Evolutionary conservation across 352 stramenopile genomes (phyloP).

Genomic region (Phytophthora pluvialis): DNA sequence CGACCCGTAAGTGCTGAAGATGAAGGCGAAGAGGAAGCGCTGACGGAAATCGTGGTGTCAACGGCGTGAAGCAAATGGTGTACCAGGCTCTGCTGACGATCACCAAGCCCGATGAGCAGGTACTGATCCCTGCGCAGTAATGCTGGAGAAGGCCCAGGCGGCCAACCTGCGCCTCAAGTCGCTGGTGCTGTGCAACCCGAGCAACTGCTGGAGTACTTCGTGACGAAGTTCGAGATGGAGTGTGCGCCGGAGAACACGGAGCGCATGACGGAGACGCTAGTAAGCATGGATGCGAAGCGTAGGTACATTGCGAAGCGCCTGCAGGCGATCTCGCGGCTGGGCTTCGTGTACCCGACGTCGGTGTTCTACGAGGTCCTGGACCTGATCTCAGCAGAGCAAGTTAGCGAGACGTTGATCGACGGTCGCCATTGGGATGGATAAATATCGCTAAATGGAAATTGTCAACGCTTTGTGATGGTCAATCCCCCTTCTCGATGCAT

Average conservation of each 20-base stretch:
- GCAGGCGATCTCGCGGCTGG: conserved; percentile 82
- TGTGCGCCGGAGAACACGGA: conserved; percentile 51
- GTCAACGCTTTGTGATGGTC: too few species aligned
- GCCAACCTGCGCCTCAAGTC: conserved; percentile 80
- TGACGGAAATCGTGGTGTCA: conserved; percentile 95
- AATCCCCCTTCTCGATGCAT: too few species aligned
- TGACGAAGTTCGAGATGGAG: conserved; percentile 87
- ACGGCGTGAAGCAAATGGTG: conserved; percentile 96
- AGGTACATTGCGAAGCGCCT: conserved; percentile 91
- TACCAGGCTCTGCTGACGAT: conserved; percentile 94
- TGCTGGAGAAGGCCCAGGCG: conserved; percentile 87
- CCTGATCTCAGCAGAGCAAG: conserved; percentile 56
- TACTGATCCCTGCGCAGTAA: conserved; percentile 96
- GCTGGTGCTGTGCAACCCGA: conserved; percentile 97
- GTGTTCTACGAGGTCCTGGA: conserved; percentile 97
- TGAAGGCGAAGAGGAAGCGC: too few species aligned
- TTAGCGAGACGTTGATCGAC: background rate
- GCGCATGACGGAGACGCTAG: conserved; percentile 61
- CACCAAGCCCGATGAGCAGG: conserved; percentile 92
- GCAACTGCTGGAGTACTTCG: conserved; percentile 88
- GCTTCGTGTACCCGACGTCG: conserved; percentile 87
- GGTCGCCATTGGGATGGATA: background rate
- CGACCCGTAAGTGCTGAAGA: too few species aligned
- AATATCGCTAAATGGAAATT: background rate
- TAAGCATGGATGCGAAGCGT: conserved; percentile 84